phyloP scores from a whole-genome alignment of 169 alveolate species.

The Eimeria praecox region DNA sequence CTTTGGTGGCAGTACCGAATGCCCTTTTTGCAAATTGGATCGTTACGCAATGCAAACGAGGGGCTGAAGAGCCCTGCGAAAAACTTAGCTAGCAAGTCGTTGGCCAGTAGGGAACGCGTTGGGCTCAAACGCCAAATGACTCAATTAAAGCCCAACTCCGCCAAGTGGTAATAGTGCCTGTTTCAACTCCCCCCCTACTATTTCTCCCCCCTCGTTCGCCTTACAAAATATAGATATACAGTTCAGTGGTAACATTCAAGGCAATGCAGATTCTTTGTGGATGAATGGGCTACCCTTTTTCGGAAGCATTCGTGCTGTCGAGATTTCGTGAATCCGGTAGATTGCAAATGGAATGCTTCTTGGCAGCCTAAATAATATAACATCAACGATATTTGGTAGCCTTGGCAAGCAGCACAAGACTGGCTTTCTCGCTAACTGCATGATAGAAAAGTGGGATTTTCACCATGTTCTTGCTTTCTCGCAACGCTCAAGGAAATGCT shows the following conservation, averaged over 20 bases:
- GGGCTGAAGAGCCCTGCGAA: not conserved
- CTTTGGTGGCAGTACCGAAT: constrained; percentile 52
- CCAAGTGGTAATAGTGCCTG: not conserved
- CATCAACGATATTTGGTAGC: not conserved
- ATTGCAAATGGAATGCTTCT: not conserved
- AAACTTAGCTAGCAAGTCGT: not conserved
- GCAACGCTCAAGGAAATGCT: not conserved
- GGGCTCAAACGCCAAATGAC: not conserved
- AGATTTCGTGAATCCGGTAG: not conserved
- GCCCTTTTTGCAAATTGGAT: constrained; percentile 73
- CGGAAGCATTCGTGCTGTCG: not conserved
- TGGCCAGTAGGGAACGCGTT: not conserved
- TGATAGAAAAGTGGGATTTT: not conserved
- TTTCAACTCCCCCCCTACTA: not conserved
- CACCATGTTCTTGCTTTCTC: not conserved
- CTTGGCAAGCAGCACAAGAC: not conserved
- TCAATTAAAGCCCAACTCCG: not conserved
- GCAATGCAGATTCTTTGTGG: not conserved
- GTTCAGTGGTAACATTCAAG: not conserved
- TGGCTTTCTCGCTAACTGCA: not conserved
- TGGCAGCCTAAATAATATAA: not conserved
- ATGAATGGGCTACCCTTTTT: not conserved
- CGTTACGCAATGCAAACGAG: constrained; percentile 60
- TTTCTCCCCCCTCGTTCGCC: not conserved
- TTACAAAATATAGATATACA: not conserved